Conservation (phyloP, 345 rosid genomes). For the Rhizophora mangle region DNA sequence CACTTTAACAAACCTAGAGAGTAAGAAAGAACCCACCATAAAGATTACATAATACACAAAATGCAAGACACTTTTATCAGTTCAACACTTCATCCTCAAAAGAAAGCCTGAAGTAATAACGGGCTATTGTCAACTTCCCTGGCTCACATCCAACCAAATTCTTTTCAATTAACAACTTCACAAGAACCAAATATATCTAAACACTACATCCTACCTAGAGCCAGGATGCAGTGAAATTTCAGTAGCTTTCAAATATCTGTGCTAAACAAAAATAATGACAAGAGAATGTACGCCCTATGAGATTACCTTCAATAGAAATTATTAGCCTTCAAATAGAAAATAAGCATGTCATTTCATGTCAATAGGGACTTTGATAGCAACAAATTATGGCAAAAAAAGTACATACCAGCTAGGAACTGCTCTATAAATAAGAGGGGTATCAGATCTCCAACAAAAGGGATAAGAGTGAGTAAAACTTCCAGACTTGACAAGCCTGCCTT, state of each 20-base stretch:
- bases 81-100: too few species aligned
- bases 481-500: slow-evolving; percentile 83
- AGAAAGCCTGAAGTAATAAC: too few species aligned
- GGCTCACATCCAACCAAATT: too few species aligned
- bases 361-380: too few species aligned
- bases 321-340: not conserved
- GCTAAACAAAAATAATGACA: too few species aligned
- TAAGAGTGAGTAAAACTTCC: slow-evolving; percentile 83
- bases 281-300: not conserved
- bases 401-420: slow-evolving; percentile 96
- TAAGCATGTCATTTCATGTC: not conserved
- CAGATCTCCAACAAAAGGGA: slow-evolving; percentile 95
- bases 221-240: too few species aligned
- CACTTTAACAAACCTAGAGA: slow-evolving; percentile 81
- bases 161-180: too few species aligned
- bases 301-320: not conserved
- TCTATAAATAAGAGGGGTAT: slow-evolving; percentile 90
- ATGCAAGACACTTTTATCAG: too few species aligned
- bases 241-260: too few species aligned
- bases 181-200: too few species aligned
- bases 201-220: too few species aligned
- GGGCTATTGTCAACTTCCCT: too few species aligned
- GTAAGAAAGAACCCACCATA: not conserved
- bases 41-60: not conserved
- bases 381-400: not conserved